A percentile compares a stretch with the other conserved stretches of the same genome.
phyloP scores from a whole-genome alignment of 495 filamentous ascomycete genomes.

The Penicillium samsonianum region DNA sequence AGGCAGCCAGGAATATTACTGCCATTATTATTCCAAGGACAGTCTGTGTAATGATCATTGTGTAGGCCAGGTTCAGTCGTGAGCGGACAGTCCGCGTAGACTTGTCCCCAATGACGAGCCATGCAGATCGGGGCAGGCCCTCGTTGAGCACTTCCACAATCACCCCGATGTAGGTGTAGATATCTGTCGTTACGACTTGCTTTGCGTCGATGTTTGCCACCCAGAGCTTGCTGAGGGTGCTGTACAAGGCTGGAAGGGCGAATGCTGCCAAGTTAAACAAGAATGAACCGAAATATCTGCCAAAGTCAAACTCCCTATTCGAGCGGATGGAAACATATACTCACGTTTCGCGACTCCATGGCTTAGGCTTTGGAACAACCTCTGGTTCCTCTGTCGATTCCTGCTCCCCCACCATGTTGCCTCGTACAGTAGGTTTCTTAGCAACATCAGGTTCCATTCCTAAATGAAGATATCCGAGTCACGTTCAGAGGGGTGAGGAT shows the following conservation, averaged over 20 bases:
- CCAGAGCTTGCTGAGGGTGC: conserved; percentile 73
- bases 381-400: neutral
- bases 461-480: neutral
- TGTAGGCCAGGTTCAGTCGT: conserved; percentile 62
- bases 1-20: conserved; percentile 58
- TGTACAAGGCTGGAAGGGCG: conserved; percentile 67
- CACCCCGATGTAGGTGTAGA: conserved; percentile 63
- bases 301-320: neutral
- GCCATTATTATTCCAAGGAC: conserved; percentile 61
- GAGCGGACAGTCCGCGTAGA: conserved; percentile 51
- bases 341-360: neutral
- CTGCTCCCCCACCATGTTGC: neutral
- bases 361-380: neutral
- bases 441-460: neutral
- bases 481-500: neutral
- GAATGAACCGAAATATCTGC: neutral
- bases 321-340: neutral
- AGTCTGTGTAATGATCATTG: conserved; percentile 61
- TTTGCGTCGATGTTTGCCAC: conserved; percentile 67
- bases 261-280: conserved; percentile 66
- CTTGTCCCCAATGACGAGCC: conserved; percentile 71
- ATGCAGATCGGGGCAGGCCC: conserved; percentile 68
- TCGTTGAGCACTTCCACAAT: conserved; percentile 73
- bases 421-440: neutral
- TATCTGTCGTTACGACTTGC: conserved; percentile 68